These are phyloP conservation scores for Emmonsia crescens DNA, from an alignment of 2,329 filamentous ascomycete species.

Conservation along the genomic window DNA sequence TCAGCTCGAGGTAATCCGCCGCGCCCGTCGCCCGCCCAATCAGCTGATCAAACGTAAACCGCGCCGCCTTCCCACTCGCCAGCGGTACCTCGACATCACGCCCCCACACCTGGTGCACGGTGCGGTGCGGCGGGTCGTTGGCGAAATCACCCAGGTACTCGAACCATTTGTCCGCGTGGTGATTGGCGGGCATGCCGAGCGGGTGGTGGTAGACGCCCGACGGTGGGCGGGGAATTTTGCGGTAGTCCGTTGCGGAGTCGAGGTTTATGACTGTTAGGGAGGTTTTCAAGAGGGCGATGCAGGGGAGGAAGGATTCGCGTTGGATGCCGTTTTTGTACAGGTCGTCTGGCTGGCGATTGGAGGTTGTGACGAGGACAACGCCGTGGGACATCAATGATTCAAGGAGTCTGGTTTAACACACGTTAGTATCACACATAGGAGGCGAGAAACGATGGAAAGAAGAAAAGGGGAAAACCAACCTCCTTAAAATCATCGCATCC, in stretches of 20 bases:
- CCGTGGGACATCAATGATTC: constrained; percentile 91
- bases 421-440: background rate
- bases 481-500: constrained; percentile 91
- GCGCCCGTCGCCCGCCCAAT: constrained; percentile 82
- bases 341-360: constrained; percentile 91
- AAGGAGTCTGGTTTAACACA: constrained; percentile 49
- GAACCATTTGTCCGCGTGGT: constrained; percentile 92
- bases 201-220: constrained; percentile 91
- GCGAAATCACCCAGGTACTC: constrained; percentile 79
- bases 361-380: constrained; percentile 92
- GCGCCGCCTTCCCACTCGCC: constrained; percentile 77
- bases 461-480: constrained; percentile 33
- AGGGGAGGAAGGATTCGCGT: constrained; percentile 86
- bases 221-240: constrained; percentile 86
- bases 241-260: constrained; percentile 90
- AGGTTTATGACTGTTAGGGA: constrained; percentile 84
- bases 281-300: constrained; percentile 80
- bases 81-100: constrained; percentile 77
- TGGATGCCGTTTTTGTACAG: constrained; percentile 98
- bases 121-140: constrained; percentile 61
- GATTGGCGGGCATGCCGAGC: constrained; percentile 62
- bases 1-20: constrained; percentile 89
- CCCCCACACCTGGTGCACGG: constrained; percentile 82
- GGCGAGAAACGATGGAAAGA: background rate
- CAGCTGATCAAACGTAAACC: constrained; percentile 86